Percentiles rank a stretch among this genome's conserved stretches.
Evolutionary conservation across 2,329 filamentous ascomycete genomes (phyloP).

Genomic region (Verticillium nonalfalfae): DNA sequence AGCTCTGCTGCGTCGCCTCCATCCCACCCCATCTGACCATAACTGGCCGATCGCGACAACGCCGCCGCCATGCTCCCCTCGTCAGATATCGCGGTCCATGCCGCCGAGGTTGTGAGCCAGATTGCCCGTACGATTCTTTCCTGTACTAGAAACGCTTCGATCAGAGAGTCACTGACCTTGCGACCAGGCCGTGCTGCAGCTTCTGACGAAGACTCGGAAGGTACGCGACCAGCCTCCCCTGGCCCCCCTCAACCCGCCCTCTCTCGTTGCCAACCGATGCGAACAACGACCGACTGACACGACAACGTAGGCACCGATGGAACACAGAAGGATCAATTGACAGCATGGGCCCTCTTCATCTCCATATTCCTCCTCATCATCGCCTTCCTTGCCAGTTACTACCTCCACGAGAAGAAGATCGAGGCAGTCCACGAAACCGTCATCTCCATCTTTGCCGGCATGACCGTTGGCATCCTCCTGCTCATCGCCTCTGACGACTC

Average conservation of each 20-base stretch:
- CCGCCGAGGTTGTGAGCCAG: background rate
- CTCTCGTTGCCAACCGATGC: background rate
- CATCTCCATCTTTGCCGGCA: slow-evolving; percentile 95
- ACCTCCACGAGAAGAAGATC: slow-evolving; percentile 92
- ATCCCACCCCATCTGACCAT: slow-evolving; percentile 3
- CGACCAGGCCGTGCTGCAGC: background rate
- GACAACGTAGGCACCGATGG: slow-evolving; percentile 9
- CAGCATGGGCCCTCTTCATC: slow-evolving; percentile 97
- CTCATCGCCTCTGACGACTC: slow-evolving; percentile 74
- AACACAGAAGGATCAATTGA: slow-evolving; percentile 83
- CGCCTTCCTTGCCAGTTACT: slow-evolving; percentile 95
- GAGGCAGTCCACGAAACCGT: slow-evolving; percentile 98
- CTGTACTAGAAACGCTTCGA: too few species aligned
- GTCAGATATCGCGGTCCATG: background rate
- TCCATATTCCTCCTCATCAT: slow-evolving; percentile 89
- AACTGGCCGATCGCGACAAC: background rate
- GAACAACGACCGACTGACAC: slow-evolving; percentile 5
- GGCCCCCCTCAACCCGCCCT: slow-evolving; percentile 7
- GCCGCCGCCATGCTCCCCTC: background rate
- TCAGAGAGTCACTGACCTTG: background rate
- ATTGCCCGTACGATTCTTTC: background rate
- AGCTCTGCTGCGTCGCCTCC: slow-evolving; percentile 8
- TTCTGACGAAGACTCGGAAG: slow-evolving; percentile 2
- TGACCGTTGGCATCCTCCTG: slow-evolving; percentile 88
- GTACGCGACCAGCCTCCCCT: slow-evolving; percentile 2